Conservation (phyloP, 169 alveolate species). For the Plasmodium reichenowi region DNA sequence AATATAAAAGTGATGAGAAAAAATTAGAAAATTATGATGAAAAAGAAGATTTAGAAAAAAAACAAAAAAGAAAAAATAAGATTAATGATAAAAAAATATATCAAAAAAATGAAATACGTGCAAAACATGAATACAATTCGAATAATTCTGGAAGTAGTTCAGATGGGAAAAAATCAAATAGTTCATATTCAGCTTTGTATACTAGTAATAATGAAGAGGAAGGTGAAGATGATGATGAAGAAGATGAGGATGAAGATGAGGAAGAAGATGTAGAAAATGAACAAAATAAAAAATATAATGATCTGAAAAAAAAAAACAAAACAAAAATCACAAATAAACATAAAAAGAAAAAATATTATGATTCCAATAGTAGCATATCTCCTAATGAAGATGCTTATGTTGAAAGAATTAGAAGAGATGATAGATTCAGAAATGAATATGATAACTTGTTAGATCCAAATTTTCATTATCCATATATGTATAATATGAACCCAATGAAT, state of each 20-base stretch:
- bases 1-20: neutral
- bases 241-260: neutral
- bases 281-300: slow-evolving; percentile 7
- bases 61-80: slow-evolving; percentile 25
- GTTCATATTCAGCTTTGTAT: slow-evolving; percentile 28
- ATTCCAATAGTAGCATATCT: slow-evolving; percentile 37
- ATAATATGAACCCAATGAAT: neutral
- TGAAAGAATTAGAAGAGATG: slow-evolving; percentile 10
- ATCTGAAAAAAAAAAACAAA: slow-evolving; percentile 23
- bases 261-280: neutral
- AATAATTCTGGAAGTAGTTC: slow-evolving; percentile 2
- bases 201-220: neutral
- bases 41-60: slow-evolving; percentile 4
- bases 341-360: slow-evolving; percentile 38
- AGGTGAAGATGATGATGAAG: neutral
- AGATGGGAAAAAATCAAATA: neutral
- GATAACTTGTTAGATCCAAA: slow-evolving; percentile 34
- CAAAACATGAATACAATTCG: slow-evolving; percentile 3
- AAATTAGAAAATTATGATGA: neutral
- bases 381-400: slow-evolving; percentile 1
- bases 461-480: slow-evolving; percentile 22
- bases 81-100: slow-evolving; percentile 3
- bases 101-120: slow-evolving; percentile 11
- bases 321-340: slow-evolving; percentile 9
- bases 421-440: slow-evolving; percentile 14